Conservation (phyloP, 306 rosid genomes). For the Cucurbita moschata region DNA sequence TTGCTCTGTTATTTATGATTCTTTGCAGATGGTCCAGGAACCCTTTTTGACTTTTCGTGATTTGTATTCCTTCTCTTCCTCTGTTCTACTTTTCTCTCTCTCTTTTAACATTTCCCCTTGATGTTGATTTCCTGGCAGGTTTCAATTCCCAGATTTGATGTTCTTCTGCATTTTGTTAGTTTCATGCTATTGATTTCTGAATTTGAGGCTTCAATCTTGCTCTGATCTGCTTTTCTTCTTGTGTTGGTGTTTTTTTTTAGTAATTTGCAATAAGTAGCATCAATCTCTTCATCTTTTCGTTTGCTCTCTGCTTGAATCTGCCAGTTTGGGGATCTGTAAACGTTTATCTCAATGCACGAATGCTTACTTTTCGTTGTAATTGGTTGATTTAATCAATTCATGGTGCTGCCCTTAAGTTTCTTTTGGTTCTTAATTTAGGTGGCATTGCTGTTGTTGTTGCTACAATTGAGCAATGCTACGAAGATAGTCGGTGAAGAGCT, state of each 20-base stretch:
- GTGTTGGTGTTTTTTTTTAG: neutral
- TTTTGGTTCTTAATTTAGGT: constrained; percentile 29
- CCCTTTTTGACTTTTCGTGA: neutral
- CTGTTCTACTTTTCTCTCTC: neutral
- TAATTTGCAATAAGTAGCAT: neutral
- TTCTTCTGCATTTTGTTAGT: neutral
- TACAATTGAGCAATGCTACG: constrained; percentile 54
- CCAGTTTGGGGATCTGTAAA: neutral
- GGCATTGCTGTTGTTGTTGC: constrained; percentile 60
- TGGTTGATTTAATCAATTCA: neutral
- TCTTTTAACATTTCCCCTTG: neutral
- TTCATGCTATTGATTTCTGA: neutral
- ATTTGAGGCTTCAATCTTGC: neutral
- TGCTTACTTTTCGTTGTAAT: neutral
- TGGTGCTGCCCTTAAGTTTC: neutral
- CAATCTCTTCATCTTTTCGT: neutral
- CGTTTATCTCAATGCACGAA: neutral
- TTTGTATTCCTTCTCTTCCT: too few species aligned
- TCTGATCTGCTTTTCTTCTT: neutral
- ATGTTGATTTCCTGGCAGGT: neutral
- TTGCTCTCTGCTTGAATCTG: neutral
- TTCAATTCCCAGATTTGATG: constrained; percentile 2
- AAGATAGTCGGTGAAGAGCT: constrained; percentile 27
- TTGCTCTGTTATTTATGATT: neutral
- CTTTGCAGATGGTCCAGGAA: constrained; percentile 11